These are phyloP conservation scores for Serpula lacrymans DNA, from an alignment of 768 basidiomycete species.

Conservation along the genomic window DNA sequence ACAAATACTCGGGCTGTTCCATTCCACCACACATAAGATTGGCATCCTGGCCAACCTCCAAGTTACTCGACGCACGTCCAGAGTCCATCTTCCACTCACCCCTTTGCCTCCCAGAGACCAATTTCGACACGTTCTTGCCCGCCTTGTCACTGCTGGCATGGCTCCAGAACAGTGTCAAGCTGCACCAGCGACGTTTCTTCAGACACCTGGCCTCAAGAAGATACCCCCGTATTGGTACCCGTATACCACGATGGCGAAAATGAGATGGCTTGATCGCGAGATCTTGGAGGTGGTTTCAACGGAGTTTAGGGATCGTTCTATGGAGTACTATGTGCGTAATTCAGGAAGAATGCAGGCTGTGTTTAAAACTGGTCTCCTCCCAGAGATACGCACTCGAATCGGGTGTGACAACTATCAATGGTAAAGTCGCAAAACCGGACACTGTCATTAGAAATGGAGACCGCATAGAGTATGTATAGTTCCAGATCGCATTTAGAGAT, in stretches of 20 bases:
- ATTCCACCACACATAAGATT: too few species aligned
- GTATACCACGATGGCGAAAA: conserved; percentile 90
- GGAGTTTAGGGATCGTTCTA: conserved; percentile 89
- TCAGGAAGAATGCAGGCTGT: conserved; percentile 1
- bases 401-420: conserved; percentile 94
- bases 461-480: conserved; percentile 70
- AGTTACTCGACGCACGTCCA: conserved; percentile 21
- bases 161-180: conserved; percentile 32
- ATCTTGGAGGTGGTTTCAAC: conserved; percentile 90
- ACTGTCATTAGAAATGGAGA: conserved; percentile 85
- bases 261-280: conserved; percentile 84
- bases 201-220: conserved; percentile 62
- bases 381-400: conserved; percentile 77
- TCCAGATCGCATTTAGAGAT: conserved; percentile 3
- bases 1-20: too few species aligned
- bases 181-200: conserved; percentile 26
- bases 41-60: conserved; percentile 29
- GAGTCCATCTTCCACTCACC: conserved; percentile 38
- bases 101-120: conserved; percentile 49
- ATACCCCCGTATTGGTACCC: conserved; percentile 90
- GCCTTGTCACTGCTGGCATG: conserved; percentile 52
- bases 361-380: not conserved
- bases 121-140: conserved; percentile 54
- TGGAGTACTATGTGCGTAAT: conserved; percentile 89
- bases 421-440: conserved; percentile 75